Evolutionary conservation across 192 early-diverging fungal species (phyloP).

Genomic region (Linnemannia zychae): DNA sequence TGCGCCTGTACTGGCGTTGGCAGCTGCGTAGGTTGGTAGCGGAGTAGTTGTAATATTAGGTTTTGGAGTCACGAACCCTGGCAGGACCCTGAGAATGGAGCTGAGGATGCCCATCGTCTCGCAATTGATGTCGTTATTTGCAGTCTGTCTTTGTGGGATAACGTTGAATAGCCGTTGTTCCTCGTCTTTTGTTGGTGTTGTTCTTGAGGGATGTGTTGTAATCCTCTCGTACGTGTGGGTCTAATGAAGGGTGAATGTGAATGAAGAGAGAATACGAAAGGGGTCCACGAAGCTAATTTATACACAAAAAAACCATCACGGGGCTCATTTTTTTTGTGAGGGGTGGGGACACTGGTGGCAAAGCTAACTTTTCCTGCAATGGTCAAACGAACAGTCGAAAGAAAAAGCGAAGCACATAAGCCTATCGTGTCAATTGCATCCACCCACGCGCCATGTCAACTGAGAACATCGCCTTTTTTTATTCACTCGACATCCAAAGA

Average conservation of each 20-base stretch:
- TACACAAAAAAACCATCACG: background rate
- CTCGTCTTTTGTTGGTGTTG: background rate
- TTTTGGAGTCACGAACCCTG: conserved; percentile 8
- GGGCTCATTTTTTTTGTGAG: background rate
- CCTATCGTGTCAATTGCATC: background rate
- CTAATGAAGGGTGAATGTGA: background rate
- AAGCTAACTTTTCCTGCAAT: background rate
- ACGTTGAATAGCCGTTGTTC: too few species aligned
- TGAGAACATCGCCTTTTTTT: background rate
- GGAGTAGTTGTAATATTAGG: background rate
- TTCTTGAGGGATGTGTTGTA: background rate
- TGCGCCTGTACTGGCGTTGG: conserved; percentile 3
- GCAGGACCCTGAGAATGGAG: conserved; percentile 28
- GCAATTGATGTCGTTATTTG: too few species aligned
- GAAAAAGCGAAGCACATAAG: background rate
- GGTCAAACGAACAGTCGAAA: background rate
- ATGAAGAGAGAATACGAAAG: background rate
- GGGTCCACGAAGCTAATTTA: background rate
- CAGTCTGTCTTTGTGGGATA: background rate
- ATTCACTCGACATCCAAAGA: background rate
- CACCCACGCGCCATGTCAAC: background rate
- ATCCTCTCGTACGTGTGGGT: background rate
- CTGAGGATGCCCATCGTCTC: conserved; percentile 35
- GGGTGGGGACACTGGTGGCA: background rate
- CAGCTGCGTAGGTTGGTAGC: background rate